phyloP scores from a whole-genome alignment of 2,329 filamentous ascomycete species.

The Gnomoniopsis sp. region DNA sequence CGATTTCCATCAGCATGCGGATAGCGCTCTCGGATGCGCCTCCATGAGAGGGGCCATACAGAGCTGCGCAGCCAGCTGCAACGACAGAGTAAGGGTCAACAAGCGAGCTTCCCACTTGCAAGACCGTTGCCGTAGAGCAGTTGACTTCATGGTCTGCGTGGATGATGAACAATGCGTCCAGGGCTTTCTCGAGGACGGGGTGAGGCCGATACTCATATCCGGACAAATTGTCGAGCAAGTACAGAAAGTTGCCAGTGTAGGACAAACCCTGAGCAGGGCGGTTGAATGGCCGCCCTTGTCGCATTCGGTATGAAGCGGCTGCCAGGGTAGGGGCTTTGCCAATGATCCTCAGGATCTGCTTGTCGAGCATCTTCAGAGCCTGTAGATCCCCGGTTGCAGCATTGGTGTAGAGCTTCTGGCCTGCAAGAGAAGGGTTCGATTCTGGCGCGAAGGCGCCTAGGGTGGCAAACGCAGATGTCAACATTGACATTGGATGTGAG shows the following conservation, averaged over 20 bases:
- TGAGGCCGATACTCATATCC: slow-evolving; percentile 45
- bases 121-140: slow-evolving; percentile 51
- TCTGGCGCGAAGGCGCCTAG: slow-evolving; percentile 48
- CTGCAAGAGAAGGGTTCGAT: slow-evolving; percentile 46
- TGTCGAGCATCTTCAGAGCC: slow-evolving; percentile 43
- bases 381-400: slow-evolving; percentile 38
- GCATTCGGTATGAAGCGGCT: slow-evolving; percentile 50
- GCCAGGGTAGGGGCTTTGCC: slow-evolving; percentile 49
- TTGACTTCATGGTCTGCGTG: slow-evolving; percentile 60
- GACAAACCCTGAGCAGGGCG: slow-evolving; percentile 42
- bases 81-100: slow-evolving; percentile 55
- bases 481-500: slow-evolving; percentile 50
- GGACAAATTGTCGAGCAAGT: slow-evolving; percentile 50
- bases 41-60: slow-evolving; percentile 56
- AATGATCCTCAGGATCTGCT: slow-evolving; percentile 50
- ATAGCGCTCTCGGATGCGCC: slow-evolving; percentile 58
- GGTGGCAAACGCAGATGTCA: slow-evolving; percentile 47
- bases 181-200: slow-evolving; percentile 44
- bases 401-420: slow-evolving; percentile 47
- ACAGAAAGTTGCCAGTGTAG: slow-evolving; percentile 54
- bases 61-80: slow-evolving; percentile 47
- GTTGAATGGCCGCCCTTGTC: slow-evolving; percentile 49
- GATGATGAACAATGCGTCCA: slow-evolving; percentile 53
- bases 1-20: slow-evolving; percentile 50
- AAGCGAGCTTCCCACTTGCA: slow-evolving; percentile 54